These are phyloP conservation scores for Trichosporon asahii DNA, from an alignment of 1,284 basidiomycete genomes.

Conservation along the genomic window DNA sequence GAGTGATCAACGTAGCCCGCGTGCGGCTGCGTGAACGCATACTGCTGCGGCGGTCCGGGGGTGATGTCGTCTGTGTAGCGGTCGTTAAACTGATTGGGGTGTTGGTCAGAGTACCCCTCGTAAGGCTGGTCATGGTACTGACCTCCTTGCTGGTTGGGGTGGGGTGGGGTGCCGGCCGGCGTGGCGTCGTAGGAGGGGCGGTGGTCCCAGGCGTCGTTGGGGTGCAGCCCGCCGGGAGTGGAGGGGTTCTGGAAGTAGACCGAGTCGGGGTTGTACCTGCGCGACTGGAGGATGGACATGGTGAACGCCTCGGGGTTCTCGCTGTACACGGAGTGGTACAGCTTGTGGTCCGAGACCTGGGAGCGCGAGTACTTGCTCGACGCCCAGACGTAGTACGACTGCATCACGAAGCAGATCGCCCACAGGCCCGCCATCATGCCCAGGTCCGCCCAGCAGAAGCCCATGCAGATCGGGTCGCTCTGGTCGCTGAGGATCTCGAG, in stretches of 20 bases:
- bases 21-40: slow-evolving; percentile 3
- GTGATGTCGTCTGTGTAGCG: background rate
- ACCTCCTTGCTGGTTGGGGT: slow-evolving; percentile 19
- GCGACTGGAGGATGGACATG: slow-evolving; percentile 58
- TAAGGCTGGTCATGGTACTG: slow-evolving; percentile 21
- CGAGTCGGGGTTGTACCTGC: slow-evolving; percentile 61
- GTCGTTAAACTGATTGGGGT: slow-evolving; percentile 5
- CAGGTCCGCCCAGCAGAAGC: slow-evolving; percentile 87
- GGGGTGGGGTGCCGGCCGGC: background rate
- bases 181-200: slow-evolving; percentile 58
- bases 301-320: slow-evolving; percentile 58
- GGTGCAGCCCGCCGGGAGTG: slow-evolving; percentile 25
- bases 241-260: slow-evolving; percentile 25
- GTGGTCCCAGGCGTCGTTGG: slow-evolving; percentile 66
- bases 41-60: background rate
- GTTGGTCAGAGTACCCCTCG: slow-evolving; percentile 14
- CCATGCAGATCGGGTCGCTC: slow-evolving; percentile 69
- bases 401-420: slow-evolving; percentile 68
- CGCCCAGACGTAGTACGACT: slow-evolving; percentile 60
- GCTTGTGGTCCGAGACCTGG: slow-evolving; percentile 73
- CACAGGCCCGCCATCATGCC: slow-evolving; percentile 84
- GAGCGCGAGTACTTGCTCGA: slow-evolving; percentile 67
- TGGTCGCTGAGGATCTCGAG: slow-evolving; percentile 49
- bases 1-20: slow-evolving; percentile 1
- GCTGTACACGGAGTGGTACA: slow-evolving; percentile 69